Conservation (phyloP, 2,329 filamentous ascomycete genomes). For the Penicillium digitatum region DNA sequence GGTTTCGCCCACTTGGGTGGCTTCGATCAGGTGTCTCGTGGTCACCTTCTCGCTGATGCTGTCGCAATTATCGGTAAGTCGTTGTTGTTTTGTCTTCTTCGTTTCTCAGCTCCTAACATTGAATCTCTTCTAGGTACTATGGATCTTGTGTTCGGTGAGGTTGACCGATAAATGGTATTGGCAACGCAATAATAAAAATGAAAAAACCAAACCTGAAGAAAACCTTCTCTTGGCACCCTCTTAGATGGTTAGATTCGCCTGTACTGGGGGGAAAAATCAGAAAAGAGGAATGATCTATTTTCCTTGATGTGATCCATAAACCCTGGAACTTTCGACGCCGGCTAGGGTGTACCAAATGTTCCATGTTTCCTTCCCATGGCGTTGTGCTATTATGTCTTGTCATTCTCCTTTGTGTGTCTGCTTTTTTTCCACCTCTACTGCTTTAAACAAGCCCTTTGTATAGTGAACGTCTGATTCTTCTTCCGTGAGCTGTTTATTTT, state of each 20-base stretch:
- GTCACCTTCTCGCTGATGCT: slow-evolving; percentile 91
- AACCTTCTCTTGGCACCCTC: slow-evolving; percentile 18
- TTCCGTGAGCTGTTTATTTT: neutral
- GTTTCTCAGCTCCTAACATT: slow-evolving; percentile 10
- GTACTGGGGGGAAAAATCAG: slow-evolving; percentile 14
- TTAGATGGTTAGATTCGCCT: slow-evolving; percentile 19
- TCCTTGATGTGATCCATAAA: slow-evolving; percentile 14
- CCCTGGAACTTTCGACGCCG: slow-evolving; percentile 18
- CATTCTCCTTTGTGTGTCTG: slow-evolving; percentile 23
- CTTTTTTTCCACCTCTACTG: slow-evolving; percentile 19
- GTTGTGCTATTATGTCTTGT: slow-evolving; percentile 32
- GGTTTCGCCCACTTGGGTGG: slow-evolving; percentile 92
- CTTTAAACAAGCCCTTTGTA: slow-evolving; percentile 30
- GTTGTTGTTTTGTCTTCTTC: neutral
- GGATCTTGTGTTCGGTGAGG: slow-evolving; percentile 81
- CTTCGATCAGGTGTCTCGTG: slow-evolving; percentile 89
- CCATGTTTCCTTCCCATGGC: slow-evolving; percentile 33
- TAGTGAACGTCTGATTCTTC: slow-evolving; percentile 29
- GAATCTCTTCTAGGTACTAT: slow-evolving; percentile 53
- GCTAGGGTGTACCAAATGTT: slow-evolving; percentile 25
- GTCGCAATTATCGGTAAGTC: slow-evolving; percentile 78
- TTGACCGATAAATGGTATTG: slow-evolving; percentile 47
- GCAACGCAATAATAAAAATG: slow-evolving; percentile 22
- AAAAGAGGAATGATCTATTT: slow-evolving; percentile 9
- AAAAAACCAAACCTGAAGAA: slow-evolving; percentile 21